These are phyloP conservation scores for Abrus precatorius DNA, from an alignment of 306 rosid genomes.

Conservation along the genomic window DNA sequence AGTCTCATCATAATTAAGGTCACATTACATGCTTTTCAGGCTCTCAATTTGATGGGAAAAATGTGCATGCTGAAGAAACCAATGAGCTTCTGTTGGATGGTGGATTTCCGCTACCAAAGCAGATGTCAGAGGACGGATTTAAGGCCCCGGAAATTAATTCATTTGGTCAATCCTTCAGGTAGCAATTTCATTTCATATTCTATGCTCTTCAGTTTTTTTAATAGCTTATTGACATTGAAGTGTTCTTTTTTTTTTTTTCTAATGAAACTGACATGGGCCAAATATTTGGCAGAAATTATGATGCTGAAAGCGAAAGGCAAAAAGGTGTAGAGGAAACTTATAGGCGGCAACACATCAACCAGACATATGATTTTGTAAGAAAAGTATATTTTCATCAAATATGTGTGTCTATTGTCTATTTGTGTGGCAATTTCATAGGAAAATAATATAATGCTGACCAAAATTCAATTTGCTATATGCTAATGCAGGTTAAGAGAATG, in stretches of 20 bases:
- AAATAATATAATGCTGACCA: background rate
- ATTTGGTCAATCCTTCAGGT: constrained; percentile 84
- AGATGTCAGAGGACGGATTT: constrained; percentile 39
- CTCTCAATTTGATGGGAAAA: constrained; percentile 50
- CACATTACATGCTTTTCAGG: constrained; percentile 40
- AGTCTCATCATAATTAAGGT: background rate
- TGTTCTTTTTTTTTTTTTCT: too few species aligned
- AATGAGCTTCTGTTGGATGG: constrained; percentile 66
- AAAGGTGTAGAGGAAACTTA: constrained; percentile 52
- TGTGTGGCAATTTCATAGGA: background rate
- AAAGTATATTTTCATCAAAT: background rate
- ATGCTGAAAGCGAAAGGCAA: constrained; percentile 51
- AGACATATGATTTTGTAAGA: constrained; percentile 58
- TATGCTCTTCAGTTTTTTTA: background rate
- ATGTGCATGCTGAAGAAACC: constrained; percentile 44
- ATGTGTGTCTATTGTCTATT: background rate
- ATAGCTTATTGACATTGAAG: too few species aligned
- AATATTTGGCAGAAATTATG: constrained; percentile 48
- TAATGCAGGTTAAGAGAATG: constrained; percentile 53
- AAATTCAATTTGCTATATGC: background rate
- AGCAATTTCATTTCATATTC: background rate
- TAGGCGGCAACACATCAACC: constrained; percentile 54
- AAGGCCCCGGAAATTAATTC: constrained; percentile 70
- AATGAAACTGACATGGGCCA: background rate
- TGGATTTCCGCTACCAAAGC: constrained; percentile 63